phyloP scores from a whole-genome alignment of 2,329 filamentous ascomycete species.

The Exophiala phaeomuriformis region DNA sequence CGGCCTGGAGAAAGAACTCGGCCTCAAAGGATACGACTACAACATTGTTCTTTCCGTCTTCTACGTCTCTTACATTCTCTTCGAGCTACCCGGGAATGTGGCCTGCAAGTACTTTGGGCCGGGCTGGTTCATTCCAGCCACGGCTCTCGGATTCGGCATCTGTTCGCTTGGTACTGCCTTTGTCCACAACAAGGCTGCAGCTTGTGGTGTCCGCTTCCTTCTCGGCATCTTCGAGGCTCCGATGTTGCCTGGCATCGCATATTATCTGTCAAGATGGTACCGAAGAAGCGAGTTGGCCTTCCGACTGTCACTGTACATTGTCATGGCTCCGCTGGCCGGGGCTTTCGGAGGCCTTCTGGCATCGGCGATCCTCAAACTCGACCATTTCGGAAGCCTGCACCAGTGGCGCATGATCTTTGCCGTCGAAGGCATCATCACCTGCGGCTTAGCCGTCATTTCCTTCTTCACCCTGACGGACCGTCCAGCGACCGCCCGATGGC shows the following conservation, averaged over 20 bases:
- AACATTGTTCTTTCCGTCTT: slow-evolving; percentile 62
- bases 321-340: slow-evolving; percentile 62
- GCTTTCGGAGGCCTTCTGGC: slow-evolving; percentile 64
- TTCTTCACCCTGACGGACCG: slow-evolving; percentile 62
- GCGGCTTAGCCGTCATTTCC: slow-evolving; percentile 50
- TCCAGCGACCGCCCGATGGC: slow-evolving; percentile 60
- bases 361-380: slow-evolving; percentile 56
- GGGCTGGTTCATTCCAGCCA: slow-evolving; percentile 61
- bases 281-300: slow-evolving; percentile 61
- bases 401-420: slow-evolving; percentile 65
- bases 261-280: slow-evolving; percentile 53
- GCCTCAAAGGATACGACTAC: slow-evolving; percentile 57
- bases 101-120: slow-evolving; percentile 64
- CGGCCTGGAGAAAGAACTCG: slow-evolving; percentile 56
- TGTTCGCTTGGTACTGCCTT: slow-evolving; percentile 60
- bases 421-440: slow-evolving; percentile 62
- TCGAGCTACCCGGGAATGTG: slow-evolving; percentile 63
- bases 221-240: slow-evolving; percentile 58
- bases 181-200: slow-evolving; percentile 47
- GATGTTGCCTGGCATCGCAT: slow-evolving; percentile 66
- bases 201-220: slow-evolving; percentile 58
- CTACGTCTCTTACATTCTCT: slow-evolving; percentile 66
- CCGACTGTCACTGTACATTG: slow-evolving; percentile 60
- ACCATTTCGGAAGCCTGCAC: slow-evolving; percentile 49
- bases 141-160: slow-evolving; percentile 57